Base-by-base conservation (phyloP, 192 early-diverging fungal species). In the Backusella australiensis region DNA sequence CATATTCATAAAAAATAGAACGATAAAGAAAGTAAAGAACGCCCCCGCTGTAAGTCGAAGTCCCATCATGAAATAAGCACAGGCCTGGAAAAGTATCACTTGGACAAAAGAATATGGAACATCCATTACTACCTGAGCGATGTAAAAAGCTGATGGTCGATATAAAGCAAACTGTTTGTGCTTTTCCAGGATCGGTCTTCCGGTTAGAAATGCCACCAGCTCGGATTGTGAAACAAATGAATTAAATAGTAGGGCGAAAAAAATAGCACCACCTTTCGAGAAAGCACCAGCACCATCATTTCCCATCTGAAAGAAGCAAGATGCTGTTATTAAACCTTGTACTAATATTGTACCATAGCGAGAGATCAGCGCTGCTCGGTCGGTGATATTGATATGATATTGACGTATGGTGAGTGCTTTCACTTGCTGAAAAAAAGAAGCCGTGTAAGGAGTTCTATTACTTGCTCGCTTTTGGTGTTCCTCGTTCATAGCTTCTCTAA, bases 181-280 rank as follows among this genome's bases (percentile, higher is more conserved):
- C 80, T 94, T 96, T 80, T 91, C 88, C 26, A 92, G 79, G 42
- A 94, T 88, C 11, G 89, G 84, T 67, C 93, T 92, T 38, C 92
- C 92, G 17, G 83, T 83, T 70, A 96, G 83, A 42, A 91, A 87
- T 73, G 87, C 86, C 69, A 93, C 92, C 44, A 94, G 83, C 71
- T 92, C 90, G 32, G 91, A 85, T 74, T 94, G 86, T n/a, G 91
- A 89, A 14, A 90, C 83, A 69, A 87, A 73, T 32, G 86, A 81
- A 72, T 83, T 86, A 75, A 82, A 89, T 49, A 86, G 41, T 75
- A 85, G 77, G 59, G 86, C 82, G 79, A 85, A 91, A 71, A 94
- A 96, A 23, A 96, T 77, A 29, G 89, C 88, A 77, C 93, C 91
- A 53, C 94, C 93, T 53, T 93, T 89, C 32, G 93, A 88, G 80